Base-by-base conservation (phyloP, 1,139 yeast species). In the Pichia sp. region DNA sequence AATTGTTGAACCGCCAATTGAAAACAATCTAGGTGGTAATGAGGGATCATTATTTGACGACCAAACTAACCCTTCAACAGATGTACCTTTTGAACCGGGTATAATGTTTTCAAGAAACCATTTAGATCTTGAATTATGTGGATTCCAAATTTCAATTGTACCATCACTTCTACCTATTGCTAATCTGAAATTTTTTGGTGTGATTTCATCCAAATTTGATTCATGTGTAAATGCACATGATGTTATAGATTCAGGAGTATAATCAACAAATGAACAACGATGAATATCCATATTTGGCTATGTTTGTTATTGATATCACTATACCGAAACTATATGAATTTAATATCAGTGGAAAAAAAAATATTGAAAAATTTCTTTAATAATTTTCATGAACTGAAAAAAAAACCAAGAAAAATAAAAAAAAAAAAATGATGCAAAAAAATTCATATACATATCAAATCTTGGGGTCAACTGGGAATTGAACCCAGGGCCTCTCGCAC, bases 161-260 rank as follows among this genome's bases (percentile, higher is more conserved):
- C 99, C 99, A 64, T 92, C 90, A 45, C 88, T 79, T 65, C 97
- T 76, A 22, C 97, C 98, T 5, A 92, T 85, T 0, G 97, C 97
- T 44, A 92, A 70, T 53, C 96, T 77, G 51, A 89, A 71, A 53
- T 80, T 82, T 32, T 70, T 63, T 1, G 92, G 82, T 1, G 85
- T 75, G 32, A 76, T 64, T 40, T 62, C 63, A 43, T 71, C 67
- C n/a, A 67, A 59, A 18, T 54, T 51, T 20, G 66, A 60, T 4
- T 67, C 63, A 59, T 83, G 87, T 25, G 95, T 85, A 64, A 90
- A 92, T 3, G 90, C 84, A 48, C 86, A 67, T 3, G 95, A 78
- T 1, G 97, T 87, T 52, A 92, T 82, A 20, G 90, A 80, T 50
- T 85, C 90, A 9, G 97, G 95, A 20, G 84, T 79, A 59, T 81